Conservation (phyloP, 2,329 filamentous ascomycete genomes). For the Penicillium sp. region DNA sequence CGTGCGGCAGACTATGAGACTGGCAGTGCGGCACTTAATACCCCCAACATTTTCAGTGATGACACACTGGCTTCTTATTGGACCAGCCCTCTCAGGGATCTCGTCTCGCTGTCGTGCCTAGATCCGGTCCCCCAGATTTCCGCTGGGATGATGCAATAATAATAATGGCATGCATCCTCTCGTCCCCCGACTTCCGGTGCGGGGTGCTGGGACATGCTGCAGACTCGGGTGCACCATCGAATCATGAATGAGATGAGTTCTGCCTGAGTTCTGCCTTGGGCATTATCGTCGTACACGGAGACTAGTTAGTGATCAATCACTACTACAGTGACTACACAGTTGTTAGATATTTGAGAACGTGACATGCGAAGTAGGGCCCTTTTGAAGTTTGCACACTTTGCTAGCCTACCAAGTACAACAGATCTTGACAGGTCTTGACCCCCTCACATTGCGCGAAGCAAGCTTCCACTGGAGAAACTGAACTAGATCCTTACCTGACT, state of each 20-base stretch:
- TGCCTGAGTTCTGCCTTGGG: not conserved
- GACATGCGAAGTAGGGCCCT: too few species aligned
- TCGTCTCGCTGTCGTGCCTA: not conserved
- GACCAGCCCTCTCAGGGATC: not conserved
- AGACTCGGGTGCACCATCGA: not conserved
- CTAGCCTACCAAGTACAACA: too few species aligned
- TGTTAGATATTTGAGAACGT: too few species aligned
- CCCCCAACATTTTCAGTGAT: not conserved
- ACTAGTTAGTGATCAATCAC: too few species aligned
- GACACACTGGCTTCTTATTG: not conserved
- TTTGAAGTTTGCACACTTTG: too few species aligned
- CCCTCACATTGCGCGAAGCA: not conserved
- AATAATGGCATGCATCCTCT: not conserved
- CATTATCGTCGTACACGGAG: too few species aligned
- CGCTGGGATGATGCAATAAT: conserved; percentile 3
- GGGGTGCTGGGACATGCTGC: not conserved
- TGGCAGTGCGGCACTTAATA: not conserved
- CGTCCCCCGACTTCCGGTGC: not conserved
- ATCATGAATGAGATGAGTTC: not conserved
- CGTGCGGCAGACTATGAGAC: too few species aligned
- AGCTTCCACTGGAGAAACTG: not conserved
- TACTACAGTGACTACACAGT: too few species aligned
- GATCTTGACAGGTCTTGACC: too few species aligned
- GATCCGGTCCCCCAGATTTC: not conserved
- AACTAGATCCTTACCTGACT: not conserved